Base-by-base conservation (phyloP, 306 rosid species). In the Acacia acuminata region DNA sequence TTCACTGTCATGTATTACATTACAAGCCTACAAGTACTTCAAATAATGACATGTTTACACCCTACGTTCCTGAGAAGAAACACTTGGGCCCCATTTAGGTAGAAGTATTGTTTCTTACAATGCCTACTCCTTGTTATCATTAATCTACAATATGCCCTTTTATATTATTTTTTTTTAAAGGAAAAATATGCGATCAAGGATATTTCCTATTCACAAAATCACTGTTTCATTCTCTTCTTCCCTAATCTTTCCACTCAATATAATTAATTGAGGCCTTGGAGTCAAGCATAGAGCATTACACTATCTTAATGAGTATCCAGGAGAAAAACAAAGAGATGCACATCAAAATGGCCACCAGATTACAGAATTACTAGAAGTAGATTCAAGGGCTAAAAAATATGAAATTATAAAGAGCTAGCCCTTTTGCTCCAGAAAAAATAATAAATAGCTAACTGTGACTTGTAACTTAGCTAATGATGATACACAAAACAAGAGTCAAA, bases 381-480 rank as follows among this genome's bases (percentile, higher is more conserved):
- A 48, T 48, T 72, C 22, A 14, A 50, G 44, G 67, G 63, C 74
- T 60, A 80, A 70, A 25, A 69, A 80, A 14, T 15, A 79, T 75
- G 81, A 47, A 65, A 56, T 40, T 45, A 74, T 71, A 22, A 43
- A n/a, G 10, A 56, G 75, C 55, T 15, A 5, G 55, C 20, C 8
- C 2, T 45, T 45, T 11, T 45, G 20, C 22, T 2, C 5, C 19
- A 53, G 19, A 6, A 19, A 7, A 53, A 53, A 16, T 5, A 53
- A 74, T 71, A 22, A 44, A 16, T 19, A 58, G 71, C 56, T 64
- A 53, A 77, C 22, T 47, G 82, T 64, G 77, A 65, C 68, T 70
- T 22, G 43, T 73, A 63, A 71, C 84, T 81, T 22, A 55, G 45
- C 40, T 40, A n/a, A 84, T 40, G 71, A 71, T 71, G 68, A 51